These are phyloP conservation scores for Xylaria intraflava DNA, from an alignment of 495 filamentous ascomycete genomes.

Conservation along the genomic window DNA sequence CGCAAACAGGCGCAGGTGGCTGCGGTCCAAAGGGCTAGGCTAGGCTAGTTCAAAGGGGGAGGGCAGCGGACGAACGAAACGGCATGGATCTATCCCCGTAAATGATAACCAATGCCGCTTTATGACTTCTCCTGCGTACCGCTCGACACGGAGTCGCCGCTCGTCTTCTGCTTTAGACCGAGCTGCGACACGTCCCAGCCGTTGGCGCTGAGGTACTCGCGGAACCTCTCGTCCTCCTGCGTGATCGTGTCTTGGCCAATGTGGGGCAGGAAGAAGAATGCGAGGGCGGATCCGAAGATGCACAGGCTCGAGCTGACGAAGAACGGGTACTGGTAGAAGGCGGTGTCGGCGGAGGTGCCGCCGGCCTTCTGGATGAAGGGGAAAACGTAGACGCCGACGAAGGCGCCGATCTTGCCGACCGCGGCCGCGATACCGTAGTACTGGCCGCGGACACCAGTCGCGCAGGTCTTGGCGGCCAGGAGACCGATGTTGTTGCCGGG, in stretches of 20 bases:
- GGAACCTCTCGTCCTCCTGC: constrained; percentile 63
- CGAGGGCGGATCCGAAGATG: constrained; percentile 55
- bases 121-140: background rate
- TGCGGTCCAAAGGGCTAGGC: no score
- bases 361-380: constrained; percentile 64
- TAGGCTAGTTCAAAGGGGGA: no score
- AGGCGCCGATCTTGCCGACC: constrained; percentile 79
- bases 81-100: no score
- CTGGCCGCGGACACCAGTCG: constrained; percentile 79
- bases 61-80: no score
- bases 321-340: constrained; percentile 73
- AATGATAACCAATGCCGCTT: background rate
- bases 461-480: constrained; percentile 77
- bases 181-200: constrained; percentile 67
- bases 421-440: constrained; percentile 90
- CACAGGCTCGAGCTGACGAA: constrained; percentile 62
- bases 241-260: constrained; percentile 72
- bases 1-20: background rate
- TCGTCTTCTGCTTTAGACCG: constrained; percentile 43
- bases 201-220: constrained; percentile 56
- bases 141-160: constrained; percentile 16
- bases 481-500: constrained; percentile 91
- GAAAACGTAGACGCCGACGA: constrained; percentile 81
- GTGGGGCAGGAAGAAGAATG: constrained; percentile 53
- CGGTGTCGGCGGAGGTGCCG: constrained; percentile 38